Percentiles rank a stretch among this genome's conserved stretches.
These are phyloP conservation scores for Cercophora newfieldiana DNA, from an alignment of 495 filamentous ascomycete species.

Conservation along the genomic window DNA sequence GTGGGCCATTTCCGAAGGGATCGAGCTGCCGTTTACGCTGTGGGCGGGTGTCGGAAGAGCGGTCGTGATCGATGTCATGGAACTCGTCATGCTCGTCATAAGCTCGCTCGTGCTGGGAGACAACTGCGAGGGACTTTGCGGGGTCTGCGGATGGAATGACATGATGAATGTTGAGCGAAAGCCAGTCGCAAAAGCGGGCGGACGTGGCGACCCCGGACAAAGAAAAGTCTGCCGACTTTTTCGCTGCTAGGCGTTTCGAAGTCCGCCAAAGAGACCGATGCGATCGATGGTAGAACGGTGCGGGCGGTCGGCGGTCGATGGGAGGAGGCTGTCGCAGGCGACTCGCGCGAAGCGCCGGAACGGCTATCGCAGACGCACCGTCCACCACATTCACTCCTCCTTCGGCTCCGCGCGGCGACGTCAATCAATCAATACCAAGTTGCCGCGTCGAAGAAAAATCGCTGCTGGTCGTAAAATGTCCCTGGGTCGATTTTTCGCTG, in stretches of 20 bases:
- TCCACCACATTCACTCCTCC: slow-evolving; percentile 30
- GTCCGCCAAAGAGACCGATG: slow-evolving; percentile 23
- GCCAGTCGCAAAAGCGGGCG: slow-evolving; percentile 24
- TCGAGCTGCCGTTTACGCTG: slow-evolving; percentile 57
- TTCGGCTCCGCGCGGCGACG: slow-evolving; percentile 22
- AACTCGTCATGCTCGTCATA: slow-evolving; percentile 45
- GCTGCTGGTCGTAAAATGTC: not conserved
- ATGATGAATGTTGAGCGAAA: slow-evolving; percentile 38
- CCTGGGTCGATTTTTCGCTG: slow-evolving; percentile 10
- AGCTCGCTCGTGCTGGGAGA: slow-evolving; percentile 48
- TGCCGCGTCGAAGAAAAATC: slow-evolving; percentile 4
- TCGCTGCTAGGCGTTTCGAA: slow-evolving; percentile 2
- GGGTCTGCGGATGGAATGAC: slow-evolving; percentile 60
- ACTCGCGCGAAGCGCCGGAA: slow-evolving; percentile 43
- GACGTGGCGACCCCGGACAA: slow-evolving; percentile 27
- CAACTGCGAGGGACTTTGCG: slow-evolving; percentile 58
- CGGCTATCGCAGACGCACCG: slow-evolving; percentile 25
- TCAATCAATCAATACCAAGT: slow-evolving; percentile 7
- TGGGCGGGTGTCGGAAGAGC: slow-evolving; percentile 55
- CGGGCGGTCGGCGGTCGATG: slow-evolving; percentile 22
- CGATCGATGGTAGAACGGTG: slow-evolving; percentile 26
- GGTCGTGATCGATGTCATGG: slow-evolving; percentile 45
- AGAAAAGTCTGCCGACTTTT: slow-evolving; percentile 21
- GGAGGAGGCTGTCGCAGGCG: slow-evolving; percentile 40
- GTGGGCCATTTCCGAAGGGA: slow-evolving; percentile 41